Base-by-base conservation (phyloP, 257 asterid genomes). In the Salvia miltiorrhiza region DNA sequence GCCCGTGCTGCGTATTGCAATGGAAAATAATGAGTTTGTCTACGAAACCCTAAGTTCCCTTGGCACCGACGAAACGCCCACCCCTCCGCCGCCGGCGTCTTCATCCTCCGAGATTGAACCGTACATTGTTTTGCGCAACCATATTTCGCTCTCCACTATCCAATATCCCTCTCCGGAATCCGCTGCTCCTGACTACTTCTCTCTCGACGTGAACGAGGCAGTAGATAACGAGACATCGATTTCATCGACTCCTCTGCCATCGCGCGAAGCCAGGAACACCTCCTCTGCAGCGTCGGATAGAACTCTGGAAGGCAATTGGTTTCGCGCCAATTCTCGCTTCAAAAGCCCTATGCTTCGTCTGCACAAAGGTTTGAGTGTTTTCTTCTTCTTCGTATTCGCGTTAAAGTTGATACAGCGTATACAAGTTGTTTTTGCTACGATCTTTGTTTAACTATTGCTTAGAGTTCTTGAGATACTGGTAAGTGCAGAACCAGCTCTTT, bases 311-410 rank as follows among this genome's bases (percentile, higher is more conserved):
- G 96, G 97, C 50, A 87, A 62, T 78, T 94, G 99, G 99, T 94
- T 94, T 82, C 82, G 83, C n/a, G 79, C 88, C 63, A 84, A 83
- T 72, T 86, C 84, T 57, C 84, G 91, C 65, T 83, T 85, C 78
- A 87, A 73, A 70, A 94, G 97, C 72, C 93, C 96, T 21, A 87
- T 91, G 97, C 90, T 94, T 41, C 88, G 90, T 73, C 97, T 94
- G 64, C 99, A 94, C 67, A 88, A 86, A 82, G 99, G 99, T 94
- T 55, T 62, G 32, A 0, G 17, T 23, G 16, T 56, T 32, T n/a
- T 65, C n/a, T 73, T 44, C 14, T 60, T 65, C 16, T 49, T 24
- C 23, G 37, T 48, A 13, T 33, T n/a, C 58, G 39, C 13, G 24
- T 41, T 4, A 14, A 19, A 24, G n/a, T 65, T 14, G 32, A 47